These are phyloP conservation scores for Chenopodium formosanum DNA, from an alignment of 148 eudicot genomes.

Conservation along the genomic window DNA sequence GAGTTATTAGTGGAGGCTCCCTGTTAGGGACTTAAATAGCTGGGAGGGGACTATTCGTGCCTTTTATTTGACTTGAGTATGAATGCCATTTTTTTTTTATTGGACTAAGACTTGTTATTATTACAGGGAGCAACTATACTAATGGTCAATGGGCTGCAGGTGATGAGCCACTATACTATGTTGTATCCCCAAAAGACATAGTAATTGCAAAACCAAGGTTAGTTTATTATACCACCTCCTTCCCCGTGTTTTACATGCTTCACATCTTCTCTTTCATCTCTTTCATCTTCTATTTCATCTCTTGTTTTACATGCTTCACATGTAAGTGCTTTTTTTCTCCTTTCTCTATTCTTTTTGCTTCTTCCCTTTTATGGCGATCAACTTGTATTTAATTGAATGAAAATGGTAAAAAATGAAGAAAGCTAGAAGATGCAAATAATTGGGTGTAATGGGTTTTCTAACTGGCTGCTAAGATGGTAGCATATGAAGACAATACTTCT, in stretches of 20 bases:
- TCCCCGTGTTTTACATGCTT: background rate
- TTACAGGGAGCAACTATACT: constrained; percentile 76
- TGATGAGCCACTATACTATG: constrained; percentile 91
- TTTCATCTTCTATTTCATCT: background rate
- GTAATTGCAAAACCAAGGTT: constrained; percentile 97
- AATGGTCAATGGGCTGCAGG: constrained; percentile 97
- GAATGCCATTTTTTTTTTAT: background rate
- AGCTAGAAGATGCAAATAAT: background rate
- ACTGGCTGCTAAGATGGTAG: background rate
- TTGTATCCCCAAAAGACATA: constrained; percentile 96
- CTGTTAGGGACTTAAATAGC: background rate
- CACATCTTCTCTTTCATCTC: background rate
- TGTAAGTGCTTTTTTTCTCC: background rate
- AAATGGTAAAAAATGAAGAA: background rate
- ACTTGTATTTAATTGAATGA: background rate
- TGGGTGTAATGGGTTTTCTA: background rate
- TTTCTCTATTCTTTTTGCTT: background rate
- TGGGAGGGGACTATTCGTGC: background rate
- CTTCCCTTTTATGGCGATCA: background rate
- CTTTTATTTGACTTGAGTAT: constrained; percentile 8
- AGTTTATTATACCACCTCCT: constrained; percentile 9
- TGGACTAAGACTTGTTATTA: constrained; percentile 16
- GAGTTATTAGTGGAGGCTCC: background rate
- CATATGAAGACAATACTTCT: background rate
- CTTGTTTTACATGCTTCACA: background rate